These are phyloP conservation scores for Pseudogymnoascus destructans DNA, from an alignment of 2,329 filamentous ascomycete species.

Conservation along the genomic window DNA sequence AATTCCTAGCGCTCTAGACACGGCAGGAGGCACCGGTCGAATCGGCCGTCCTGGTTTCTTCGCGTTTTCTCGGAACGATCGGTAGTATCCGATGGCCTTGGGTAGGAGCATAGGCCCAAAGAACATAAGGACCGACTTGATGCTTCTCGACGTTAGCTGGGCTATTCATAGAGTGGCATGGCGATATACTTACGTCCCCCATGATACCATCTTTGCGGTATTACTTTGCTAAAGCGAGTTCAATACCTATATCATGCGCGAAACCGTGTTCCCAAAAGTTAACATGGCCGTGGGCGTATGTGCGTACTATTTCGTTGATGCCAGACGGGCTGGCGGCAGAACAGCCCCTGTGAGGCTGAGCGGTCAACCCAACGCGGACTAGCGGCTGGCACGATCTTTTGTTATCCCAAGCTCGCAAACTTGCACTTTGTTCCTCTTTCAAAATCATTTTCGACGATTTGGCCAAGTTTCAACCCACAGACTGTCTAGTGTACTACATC, in stretches of 20 bases:
- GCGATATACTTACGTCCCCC: slow-evolving; percentile 34
- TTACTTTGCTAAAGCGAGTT: neutral
- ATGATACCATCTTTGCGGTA: slow-evolving; percentile 30
- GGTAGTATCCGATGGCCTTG: slow-evolving; percentile 51
- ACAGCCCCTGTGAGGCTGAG: neutral
- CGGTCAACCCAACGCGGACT: neutral
- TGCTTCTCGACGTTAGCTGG: slow-evolving; percentile 23
- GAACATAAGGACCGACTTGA: slow-evolving; percentile 35
- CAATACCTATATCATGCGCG: slow-evolving; percentile 3
- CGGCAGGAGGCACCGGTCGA: slow-evolving; percentile 40
- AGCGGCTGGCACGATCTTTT: neutral
- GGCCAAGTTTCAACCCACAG: neutral
- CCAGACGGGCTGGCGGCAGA: neutral
- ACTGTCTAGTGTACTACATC: neutral
- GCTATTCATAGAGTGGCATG: neutral
- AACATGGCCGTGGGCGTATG: neutral
- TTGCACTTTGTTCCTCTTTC: slow-evolving; percentile 6
- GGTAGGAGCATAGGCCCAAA: slow-evolving; percentile 62
- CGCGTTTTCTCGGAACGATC: slow-evolving; percentile 36
- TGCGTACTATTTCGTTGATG: slow-evolving; percentile 1
- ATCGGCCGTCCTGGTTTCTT: slow-evolving; percentile 34
- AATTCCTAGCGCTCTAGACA: slow-evolving; percentile 45
- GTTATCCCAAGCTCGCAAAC: slow-evolving; percentile 6
- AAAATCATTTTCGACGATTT: neutral
- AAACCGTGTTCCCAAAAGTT: neutral